Evolutionary conservation across 2,329 filamentous ascomycete species (phyloP).

Genomic region (Pochonia chlamydosporia): DNA sequence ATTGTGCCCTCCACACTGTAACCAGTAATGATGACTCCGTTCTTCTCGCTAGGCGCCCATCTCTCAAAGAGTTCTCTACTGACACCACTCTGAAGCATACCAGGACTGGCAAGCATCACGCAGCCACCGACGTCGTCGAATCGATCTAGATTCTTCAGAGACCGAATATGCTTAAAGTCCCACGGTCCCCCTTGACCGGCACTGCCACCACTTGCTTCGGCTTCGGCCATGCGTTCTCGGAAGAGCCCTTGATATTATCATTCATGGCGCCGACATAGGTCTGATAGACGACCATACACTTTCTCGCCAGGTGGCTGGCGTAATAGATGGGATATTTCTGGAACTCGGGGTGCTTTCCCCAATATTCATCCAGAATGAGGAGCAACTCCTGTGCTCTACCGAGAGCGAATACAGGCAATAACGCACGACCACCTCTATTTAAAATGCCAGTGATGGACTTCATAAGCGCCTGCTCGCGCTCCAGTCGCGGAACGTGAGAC

Average conservation of each 20-base stretch:
- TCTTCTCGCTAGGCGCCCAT: constrained; percentile 94
- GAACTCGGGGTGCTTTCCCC: constrained; percentile 81
- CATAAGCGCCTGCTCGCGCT: constrained; percentile 90
- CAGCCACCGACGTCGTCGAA: constrained; percentile 95
- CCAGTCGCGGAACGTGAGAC: constrained; percentile 82
- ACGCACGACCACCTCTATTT: constrained; percentile 83
- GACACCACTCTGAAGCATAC: constrained; percentile 97
- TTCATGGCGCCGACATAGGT: constrained; percentile 99
- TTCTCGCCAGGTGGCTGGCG: constrained; percentile 86
- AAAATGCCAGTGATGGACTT: constrained; percentile 89
- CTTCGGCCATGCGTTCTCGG: constrained; percentile 83
- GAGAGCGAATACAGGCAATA: constrained; percentile 93
- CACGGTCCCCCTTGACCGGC: constrained; percentile 79
- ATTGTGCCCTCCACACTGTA: constrained; percentile 99
- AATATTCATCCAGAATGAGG: constrained; percentile 94
- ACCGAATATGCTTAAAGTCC: constrained; percentile 94
- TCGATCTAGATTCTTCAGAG: constrained; percentile 84
- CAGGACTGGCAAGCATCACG: constrained; percentile 94
- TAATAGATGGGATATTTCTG: constrained; percentile 96
- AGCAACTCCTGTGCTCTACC: constrained; percentile 91
- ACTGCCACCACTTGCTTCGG: constrained; percentile 71
- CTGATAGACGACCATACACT: constrained; percentile 98
- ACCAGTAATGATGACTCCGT: constrained; percentile 97
- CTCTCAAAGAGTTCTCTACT: constrained; percentile 87
- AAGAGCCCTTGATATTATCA: constrained; percentile 98